phyloP scores from a whole-genome alignment of 768 basidiomycete species.

The Tylopilus felleus region DNA sequence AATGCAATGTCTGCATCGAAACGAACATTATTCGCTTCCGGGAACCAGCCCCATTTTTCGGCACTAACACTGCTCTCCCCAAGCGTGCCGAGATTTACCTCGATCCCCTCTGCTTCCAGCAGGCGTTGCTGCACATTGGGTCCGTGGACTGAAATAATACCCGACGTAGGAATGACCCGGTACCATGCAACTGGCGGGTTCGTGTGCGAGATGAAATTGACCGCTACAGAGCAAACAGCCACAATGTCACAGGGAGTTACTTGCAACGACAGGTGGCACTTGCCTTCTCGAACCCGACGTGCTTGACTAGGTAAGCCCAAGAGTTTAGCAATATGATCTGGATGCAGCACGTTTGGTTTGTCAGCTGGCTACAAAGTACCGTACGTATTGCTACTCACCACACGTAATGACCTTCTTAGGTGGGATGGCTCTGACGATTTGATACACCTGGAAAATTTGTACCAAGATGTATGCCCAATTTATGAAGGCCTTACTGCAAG shows the following conservation, averaged over 20 bases:
- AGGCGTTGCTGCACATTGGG: conserved; percentile 52
- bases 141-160: conserved; percentile 57
- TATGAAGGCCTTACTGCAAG: conserved; percentile 8
- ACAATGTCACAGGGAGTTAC: neutral
- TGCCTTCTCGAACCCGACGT: conserved; percentile 76
- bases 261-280: conserved; percentile 2
- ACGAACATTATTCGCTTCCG: conserved; percentile 20
- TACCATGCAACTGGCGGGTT: conserved; percentile 75
- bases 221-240: conserved; percentile 43
- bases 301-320: conserved; percentile 72
- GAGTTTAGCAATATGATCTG: conserved; percentile 67
- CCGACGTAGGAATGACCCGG: conserved; percentile 65
- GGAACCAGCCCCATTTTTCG: conserved; percentile 59
- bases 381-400: conserved; percentile 33
- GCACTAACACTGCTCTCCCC: conserved; percentile 57
- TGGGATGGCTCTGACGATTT: conserved; percentile 62
- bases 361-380: neutral
- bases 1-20: neutral
- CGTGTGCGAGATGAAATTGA: conserved; percentile 62
- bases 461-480: neutral
- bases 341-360: neutral
- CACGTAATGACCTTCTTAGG: conserved; percentile 60
- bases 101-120: conserved; percentile 73
- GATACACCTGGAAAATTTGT: conserved; percentile 52
- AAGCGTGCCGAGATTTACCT: conserved; percentile 49